A percentile compares a stretch with the other conserved stretches of the same genome.
Conservation (phyloP, 129 eudicot species). For the Pseudognaphalium luteoalbum region DNA sequence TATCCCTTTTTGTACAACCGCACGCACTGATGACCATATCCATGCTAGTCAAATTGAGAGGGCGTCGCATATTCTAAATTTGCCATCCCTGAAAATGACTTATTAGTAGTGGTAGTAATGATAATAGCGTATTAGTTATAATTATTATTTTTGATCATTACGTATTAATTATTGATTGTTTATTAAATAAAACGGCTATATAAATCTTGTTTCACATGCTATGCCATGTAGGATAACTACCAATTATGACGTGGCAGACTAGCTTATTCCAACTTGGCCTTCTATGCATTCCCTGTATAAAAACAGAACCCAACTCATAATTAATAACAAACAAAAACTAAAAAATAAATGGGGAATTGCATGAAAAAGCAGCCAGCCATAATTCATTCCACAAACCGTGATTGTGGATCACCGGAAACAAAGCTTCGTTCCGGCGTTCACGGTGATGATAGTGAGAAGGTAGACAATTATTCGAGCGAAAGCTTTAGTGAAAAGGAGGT, state of each 20-base stretch:
- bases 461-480: not conserved
- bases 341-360: conserved; percentile 50
- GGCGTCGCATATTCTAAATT: not conserved
- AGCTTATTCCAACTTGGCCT: conserved; percentile 25
- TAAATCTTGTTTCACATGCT: conserved; percentile 16
- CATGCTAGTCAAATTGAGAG: not conserved
- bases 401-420: conserved; percentile 20
- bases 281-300: conserved; percentile 19
- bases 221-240: conserved; percentile 25
- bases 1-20: not conserved
- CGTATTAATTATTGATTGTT: not conserved
- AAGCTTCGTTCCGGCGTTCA: not conserved
- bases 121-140: too few relatives aligned
- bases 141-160: too few relatives aligned
- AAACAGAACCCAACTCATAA: conserved; percentile 14
- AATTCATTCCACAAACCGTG: conserved; percentile 22
- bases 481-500: not conserved
- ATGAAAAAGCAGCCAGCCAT: conserved; percentile 33
- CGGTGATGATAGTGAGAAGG: not conserved
- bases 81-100: not conserved
- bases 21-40: not conserved
- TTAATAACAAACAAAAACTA: not conserved
- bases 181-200: too few relatives aligned
- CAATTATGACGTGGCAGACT: conserved; percentile 21
- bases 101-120: not conserved